A percentile compares a stretch with the other conserved stretches of the same genome.
phyloP scores from a whole-genome alignment of 2,329 filamentous ascomycete species.

The Fonsecaea nubica region DNA sequence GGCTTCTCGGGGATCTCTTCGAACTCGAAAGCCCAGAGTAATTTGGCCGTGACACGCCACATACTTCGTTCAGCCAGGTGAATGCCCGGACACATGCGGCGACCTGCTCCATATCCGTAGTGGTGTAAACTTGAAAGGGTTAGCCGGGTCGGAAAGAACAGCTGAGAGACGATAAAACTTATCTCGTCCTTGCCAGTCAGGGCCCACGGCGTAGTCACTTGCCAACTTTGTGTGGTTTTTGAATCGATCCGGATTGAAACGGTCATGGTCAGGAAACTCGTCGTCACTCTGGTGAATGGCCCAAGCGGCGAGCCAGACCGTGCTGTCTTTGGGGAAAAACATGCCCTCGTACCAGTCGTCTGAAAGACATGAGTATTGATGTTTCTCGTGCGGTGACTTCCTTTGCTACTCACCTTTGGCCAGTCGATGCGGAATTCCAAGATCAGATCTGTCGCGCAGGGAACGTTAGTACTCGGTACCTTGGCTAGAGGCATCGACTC shows the following conservation, averaged over 20 bases:
- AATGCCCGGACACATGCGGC: slow-evolving; percentile 54
- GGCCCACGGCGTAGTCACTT: slow-evolving; percentile 46
- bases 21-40: slow-evolving; percentile 58
- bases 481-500: not conserved
- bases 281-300: slow-evolving; percentile 52
- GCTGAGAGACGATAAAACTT: slow-evolving; percentile 17
- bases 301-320: slow-evolving; percentile 54
- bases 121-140: slow-evolving; percentile 23
- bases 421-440: slow-evolving; percentile 57
- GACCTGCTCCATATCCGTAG: slow-evolving; percentile 48
- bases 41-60: slow-evolving; percentile 55
- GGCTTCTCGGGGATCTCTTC: slow-evolving; percentile 18
- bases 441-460: slow-evolving; percentile 22
- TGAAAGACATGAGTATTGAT: not conserved
- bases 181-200: slow-evolving; percentile 46
- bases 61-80: slow-evolving; percentile 62
- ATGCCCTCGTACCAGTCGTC: slow-evolving; percentile 57
- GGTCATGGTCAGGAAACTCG: slow-evolving; percentile 49
- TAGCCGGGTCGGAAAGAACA: not conserved
- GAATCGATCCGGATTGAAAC: slow-evolving; percentile 52
- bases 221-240: slow-evolving; percentile 40
- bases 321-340: slow-evolving; percentile 56
- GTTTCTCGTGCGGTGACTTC: not conserved
- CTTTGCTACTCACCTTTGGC: slow-evolving; percentile 47
- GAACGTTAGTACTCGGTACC: not conserved